A percentile compares a stretch with the other conserved stretches of the same genome.
Evolutionary conservation across 2,329 filamentous ascomycete genomes (phyloP).

Genomic region (Cyphellophora europaea): DNA sequence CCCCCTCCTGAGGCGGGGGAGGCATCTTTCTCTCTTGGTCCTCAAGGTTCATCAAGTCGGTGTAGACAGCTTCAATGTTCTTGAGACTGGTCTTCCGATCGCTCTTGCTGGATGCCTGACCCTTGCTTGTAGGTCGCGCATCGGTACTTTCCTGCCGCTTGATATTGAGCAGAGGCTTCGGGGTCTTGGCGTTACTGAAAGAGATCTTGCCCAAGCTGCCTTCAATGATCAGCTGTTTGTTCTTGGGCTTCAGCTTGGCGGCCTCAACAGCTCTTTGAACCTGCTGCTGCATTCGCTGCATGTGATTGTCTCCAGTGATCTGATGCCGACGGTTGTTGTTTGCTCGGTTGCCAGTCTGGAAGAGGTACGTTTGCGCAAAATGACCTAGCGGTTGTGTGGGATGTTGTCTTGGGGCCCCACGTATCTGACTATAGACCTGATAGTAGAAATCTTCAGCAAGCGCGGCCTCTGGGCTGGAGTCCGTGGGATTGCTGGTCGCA

Average conservation of each 20-base stretch:
- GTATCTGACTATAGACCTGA: conserved; percentile 91
- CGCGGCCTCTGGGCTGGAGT: conserved; percentile 68
- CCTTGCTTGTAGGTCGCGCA: conserved; percentile 36
- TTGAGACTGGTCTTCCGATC: conserved; percentile 75
- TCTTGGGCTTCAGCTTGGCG: conserved; percentile 95
- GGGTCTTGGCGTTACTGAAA: conserved; percentile 97
- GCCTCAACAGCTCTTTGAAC: conserved; percentile 95
- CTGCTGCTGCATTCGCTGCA: conserved; percentile 98
- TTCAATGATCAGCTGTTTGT: conserved; percentile 91
- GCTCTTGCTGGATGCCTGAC: conserved; percentile 45
- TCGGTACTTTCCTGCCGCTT: conserved; percentile 69
- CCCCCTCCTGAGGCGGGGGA: conserved; percentile 48
- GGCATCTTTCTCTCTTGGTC: conserved; percentile 80
- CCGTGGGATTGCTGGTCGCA: conserved; percentile 77
- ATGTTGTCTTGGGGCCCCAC: conserved; percentile 79
- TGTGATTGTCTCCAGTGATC: conserved; percentile 85
- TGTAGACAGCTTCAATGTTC: conserved; percentile 84
- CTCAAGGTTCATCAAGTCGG: conserved; percentile 83
- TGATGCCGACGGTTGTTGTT: conserved; percentile 63
- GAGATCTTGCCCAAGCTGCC: conserved; percentile 96
- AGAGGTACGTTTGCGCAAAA: conserved; percentile 95
- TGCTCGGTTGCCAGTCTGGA: conserved; percentile 82
- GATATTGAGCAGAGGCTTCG: conserved; percentile 88
- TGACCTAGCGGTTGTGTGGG: conserved; percentile 89
- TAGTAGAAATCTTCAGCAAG: conserved; percentile 96